Evolutionary conservation across 2,329 filamentous ascomycete genomes (phyloP).

Genomic region (Beauveria scarabaeidicola): DNA sequence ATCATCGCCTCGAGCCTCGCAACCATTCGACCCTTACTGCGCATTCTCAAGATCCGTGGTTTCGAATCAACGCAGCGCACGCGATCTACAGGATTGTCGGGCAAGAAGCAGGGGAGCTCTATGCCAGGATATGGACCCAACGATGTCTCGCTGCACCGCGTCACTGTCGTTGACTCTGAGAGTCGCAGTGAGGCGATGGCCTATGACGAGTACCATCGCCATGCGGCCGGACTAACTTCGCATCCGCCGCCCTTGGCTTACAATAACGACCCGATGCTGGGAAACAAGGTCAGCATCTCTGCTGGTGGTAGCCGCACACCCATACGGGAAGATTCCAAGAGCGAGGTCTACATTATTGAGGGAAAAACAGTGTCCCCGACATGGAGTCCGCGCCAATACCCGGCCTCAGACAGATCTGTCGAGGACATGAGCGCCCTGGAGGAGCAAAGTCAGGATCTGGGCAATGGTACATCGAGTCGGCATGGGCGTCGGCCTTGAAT

Average conservation of each 20-base stretch:
- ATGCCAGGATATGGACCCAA: conserved; percentile 28
- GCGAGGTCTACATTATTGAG: conserved; percentile 30
- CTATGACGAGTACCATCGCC: conserved; percentile 14
- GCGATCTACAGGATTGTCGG: conserved; percentile 22
- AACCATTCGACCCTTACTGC: conserved; percentile 46
- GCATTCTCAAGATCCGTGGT: conserved; percentile 36
- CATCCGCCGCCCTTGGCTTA: conserved; percentile 1
- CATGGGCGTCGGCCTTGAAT: not conserved
- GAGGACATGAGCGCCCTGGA: conserved; percentile 25
- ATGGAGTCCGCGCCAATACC: conserved; percentile 16
- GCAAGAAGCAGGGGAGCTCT: conserved; percentile 18
- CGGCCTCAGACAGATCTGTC: conserved; percentile 17
- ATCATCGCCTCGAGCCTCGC: conserved; percentile 46
- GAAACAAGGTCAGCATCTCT: conserved; percentile 1
- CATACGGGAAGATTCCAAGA: conserved; percentile 19
- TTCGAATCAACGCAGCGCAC: conserved; percentile 35
- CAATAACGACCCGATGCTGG: conserved; percentile 4
- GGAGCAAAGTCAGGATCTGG: conserved; percentile 23
- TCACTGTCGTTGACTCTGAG: conserved; percentile 18
- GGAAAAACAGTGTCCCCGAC: conserved; percentile 19
- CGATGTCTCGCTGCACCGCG: conserved; percentile 28
- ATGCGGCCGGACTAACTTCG: not conserved
- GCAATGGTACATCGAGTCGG: conserved; percentile 1
- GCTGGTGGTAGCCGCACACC: not conserved
- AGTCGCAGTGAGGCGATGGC: conserved; percentile 14